Conservation (phyloP, 2,329 filamentous ascomycete genomes). For the Ceratocystis cubensis region DNA sequence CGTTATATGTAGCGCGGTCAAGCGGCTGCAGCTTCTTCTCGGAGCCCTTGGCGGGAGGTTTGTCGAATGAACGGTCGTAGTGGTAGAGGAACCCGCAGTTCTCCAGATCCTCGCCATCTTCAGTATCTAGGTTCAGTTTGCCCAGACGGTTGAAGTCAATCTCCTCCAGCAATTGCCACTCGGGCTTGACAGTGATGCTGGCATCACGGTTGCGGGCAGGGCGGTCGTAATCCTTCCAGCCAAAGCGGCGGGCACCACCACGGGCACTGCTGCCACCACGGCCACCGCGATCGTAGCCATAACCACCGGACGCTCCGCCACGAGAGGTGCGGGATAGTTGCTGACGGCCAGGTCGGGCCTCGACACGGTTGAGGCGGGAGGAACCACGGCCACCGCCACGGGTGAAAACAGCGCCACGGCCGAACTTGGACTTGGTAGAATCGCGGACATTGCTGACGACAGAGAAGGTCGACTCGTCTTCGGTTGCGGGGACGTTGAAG, state of each 20-base stretch:
- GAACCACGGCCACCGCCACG: constrained; percentile 67
- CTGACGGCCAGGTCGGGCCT: constrained; percentile 46
- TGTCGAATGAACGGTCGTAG: constrained; percentile 94
- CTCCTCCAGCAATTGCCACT: constrained; percentile 93
- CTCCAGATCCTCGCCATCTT: constrained; percentile 89
- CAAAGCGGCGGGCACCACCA: constrained; percentile 68
- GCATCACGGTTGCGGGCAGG: constrained; percentile 90
- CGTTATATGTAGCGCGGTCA: constrained; percentile 94
- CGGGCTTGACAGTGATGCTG: constrained; percentile 88
- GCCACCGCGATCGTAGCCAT: constrained; percentile 52
- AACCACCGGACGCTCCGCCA: constrained; percentile 50
- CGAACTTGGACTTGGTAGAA: constrained; percentile 72
- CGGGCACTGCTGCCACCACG: constrained; percentile 50
- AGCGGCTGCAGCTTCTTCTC: constrained; percentile 80
- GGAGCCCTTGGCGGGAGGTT: constrained; percentile 75
- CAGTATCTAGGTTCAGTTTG: constrained; percentile 91
- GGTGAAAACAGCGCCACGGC: constrained; percentile 82
- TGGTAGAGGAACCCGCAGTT: constrained; percentile 96
- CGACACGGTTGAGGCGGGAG: constrained; percentile 53
- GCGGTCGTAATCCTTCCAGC: constrained; percentile 99
- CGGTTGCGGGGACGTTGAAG: constrained; percentile 81
- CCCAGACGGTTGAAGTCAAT: constrained; percentile 92
- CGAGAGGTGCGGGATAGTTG: constrained; percentile 58
- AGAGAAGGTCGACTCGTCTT: constrained; percentile 96
- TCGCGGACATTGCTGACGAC: constrained; percentile 92